These are phyloP conservation scores for Fusarium tuaranense DNA, from an alignment of 2,329 filamentous ascomycete species.

Conservation along the genomic window DNA sequence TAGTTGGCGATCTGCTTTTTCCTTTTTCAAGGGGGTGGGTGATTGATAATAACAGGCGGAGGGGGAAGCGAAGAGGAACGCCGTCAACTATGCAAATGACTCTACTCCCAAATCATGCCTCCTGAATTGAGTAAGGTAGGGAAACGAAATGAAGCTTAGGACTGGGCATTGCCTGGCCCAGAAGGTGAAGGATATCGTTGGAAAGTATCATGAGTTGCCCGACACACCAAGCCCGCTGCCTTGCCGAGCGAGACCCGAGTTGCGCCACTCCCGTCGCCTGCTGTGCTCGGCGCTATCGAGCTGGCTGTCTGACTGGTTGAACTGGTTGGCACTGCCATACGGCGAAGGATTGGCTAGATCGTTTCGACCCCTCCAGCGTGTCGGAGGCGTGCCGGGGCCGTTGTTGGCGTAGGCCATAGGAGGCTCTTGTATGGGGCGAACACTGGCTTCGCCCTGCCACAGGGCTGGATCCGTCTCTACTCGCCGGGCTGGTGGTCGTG, in stretches of 20 bases:
- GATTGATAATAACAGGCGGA: conserved; percentile 21
- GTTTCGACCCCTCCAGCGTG: conserved; percentile 61
- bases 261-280: conserved; percentile 67
- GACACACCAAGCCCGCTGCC: conserved; percentile 64
- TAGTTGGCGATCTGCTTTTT: conserved; percentile 31
- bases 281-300: conserved; percentile 54
- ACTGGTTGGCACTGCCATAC: conserved; percentile 55
- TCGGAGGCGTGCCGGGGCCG: conserved; percentile 61
- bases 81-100: conserved; percentile 54
- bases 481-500: conserved; percentile 65
- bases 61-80: conserved; percentile 47
- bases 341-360: conserved; percentile 57
- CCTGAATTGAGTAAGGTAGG: conserved; percentile 38
- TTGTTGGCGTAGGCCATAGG: conserved; percentile 53
- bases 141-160: conserved; percentile 34
- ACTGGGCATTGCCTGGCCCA: conserved; percentile 28
- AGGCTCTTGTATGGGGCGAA: conserved; percentile 80
- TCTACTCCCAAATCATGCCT: conserved; percentile 49
- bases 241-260: conserved; percentile 66
- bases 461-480: conserved; percentile 91
- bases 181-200: conserved; percentile 31
- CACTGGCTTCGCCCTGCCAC: conserved; percentile 86
- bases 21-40: conserved; percentile 23
- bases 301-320: conserved; percentile 58
- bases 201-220: conserved; percentile 52